Percentiles rank a stretch among this genome's conserved stretches.
Conservation (phyloP, 208 protist genomes). For the Trichomonas vaginalis region DNA sequence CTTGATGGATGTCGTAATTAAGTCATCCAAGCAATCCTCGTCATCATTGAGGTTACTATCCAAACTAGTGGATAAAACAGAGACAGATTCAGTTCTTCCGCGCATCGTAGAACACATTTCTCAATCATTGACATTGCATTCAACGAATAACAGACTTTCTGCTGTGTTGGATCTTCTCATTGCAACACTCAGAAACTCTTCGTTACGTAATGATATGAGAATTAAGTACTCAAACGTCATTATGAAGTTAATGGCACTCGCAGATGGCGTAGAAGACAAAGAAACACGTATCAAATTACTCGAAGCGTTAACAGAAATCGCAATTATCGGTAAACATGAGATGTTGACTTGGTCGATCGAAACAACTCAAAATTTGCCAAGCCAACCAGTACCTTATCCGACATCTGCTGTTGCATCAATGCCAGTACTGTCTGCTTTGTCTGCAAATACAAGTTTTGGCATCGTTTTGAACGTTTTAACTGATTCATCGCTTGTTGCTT, state of each 20-base stretch:
- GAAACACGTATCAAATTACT: background rate
- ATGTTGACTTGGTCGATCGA: background rate
- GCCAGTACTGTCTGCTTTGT: background rate
- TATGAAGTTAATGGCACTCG: background rate
- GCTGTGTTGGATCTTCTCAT: background rate
- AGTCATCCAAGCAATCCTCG: background rate
- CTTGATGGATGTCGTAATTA: background rate
- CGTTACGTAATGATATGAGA: background rate
- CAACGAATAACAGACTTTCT: background rate
- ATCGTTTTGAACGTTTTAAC: background rate
- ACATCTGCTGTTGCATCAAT: background rate
- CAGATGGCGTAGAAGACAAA: background rate
- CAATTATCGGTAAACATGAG: background rate
- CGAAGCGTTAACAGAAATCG: background rate
- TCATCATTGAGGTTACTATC: background rate
- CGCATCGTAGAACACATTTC: background rate
- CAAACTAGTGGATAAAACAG: background rate
- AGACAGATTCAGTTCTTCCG: background rate
- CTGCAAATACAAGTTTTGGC: background rate
- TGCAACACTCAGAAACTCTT: background rate
- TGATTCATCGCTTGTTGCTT: background rate
- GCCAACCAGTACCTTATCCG: background rate
- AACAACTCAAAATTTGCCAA: background rate
- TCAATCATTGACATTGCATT: background rate
- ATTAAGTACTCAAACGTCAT: background rate